Evolutionary conservation across 2,329 filamentous ascomycete species (phyloP), one percentile per base, ranked within the genome.

Genomic region (Alternaria brassicae): DNA sequence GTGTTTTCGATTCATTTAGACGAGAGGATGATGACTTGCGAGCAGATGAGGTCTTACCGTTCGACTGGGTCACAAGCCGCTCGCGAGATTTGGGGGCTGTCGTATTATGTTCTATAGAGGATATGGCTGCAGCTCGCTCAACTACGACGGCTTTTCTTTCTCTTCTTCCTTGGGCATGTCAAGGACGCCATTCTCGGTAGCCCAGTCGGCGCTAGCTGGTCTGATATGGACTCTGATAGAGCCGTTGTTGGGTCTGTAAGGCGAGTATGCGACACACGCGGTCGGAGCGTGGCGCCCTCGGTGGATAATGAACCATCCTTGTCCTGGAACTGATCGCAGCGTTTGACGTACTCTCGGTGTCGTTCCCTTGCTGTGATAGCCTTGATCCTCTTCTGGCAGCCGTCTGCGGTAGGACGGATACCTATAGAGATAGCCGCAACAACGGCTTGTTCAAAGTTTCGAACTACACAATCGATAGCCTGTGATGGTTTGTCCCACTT

Each of bases 1-100:
- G 62, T 6, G 60, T 70, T 23, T 12, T 63, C 1, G 69, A 70
- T 1, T 60, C 55, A 45, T 66, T 66, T 3, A 60, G 60, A 47
- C 68, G 60, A 10, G 17, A 41, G 19, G 21, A 25, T 17, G 13
- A 12, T 44, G 47, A 3, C 4, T 34, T 25, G 6, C 37, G 1
- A 3, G 13, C 12, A 6, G 13, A 49, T 41, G 9, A 9, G 9
- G 12, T 6, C 30, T 21, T 25, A 17, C 12, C 9, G 15, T n/a
- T 4, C 23, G 50, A 23, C n/a, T 28, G 17, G 8, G 12, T 1
- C 2, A 13, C 2, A 3, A 17, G 7, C 4, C 23, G 39, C 6
- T n/a, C 28, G 12, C 10, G n/a, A 21, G 25, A 3, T 7, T 41
- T 32, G 10, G 12, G 6, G 13, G 36, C 36, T 6, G n/a, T 51